A percentile compares a stretch with the other conserved stretches of the same genome.
phyloP scores from a whole-genome alignment of 163 green algal species.

The Prototheca wickerhamii region DNA sequence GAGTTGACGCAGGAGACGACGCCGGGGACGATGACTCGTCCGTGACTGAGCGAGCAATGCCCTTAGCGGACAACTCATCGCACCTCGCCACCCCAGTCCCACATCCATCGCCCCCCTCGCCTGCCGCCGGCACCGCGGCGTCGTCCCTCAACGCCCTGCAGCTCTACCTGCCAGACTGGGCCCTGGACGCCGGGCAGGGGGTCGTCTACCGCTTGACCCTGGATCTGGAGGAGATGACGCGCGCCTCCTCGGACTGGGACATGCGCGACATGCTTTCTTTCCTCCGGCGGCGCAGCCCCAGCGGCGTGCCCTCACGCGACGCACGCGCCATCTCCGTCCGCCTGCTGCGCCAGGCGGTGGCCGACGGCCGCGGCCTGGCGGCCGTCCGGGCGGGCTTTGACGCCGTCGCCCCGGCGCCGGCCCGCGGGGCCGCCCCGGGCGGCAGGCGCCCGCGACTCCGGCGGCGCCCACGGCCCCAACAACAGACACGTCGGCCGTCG shows the following conservation, averaged over 20 bases:
- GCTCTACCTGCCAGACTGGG: slow-evolving; percentile 11
- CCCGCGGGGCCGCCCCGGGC: too few relatives aligned
- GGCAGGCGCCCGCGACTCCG: too few relatives aligned
- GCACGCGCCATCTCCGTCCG: slow-evolving; percentile 12
- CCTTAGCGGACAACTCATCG: too few relatives aligned
- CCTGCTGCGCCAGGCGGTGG: slow-evolving; percentile 8
- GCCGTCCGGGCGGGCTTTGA: too few relatives aligned
- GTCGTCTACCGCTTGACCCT: slow-evolving; percentile 14
- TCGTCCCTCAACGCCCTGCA: slow-evolving; percentile 2
- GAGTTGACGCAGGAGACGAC: too few relatives aligned
- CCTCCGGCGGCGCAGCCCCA: slow-evolving; percentile 11
- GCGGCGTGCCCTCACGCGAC: background rate
- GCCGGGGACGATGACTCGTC: too few relatives aligned
- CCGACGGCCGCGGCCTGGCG: too few relatives aligned
- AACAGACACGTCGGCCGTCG: too few relatives aligned
- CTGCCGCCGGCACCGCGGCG: background rate
- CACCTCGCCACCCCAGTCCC: too few relatives aligned
- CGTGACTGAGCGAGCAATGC: too few relatives aligned
- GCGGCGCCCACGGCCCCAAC: too few relatives aligned
- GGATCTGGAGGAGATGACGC: slow-evolving; percentile 12
- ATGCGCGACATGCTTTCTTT: slow-evolving; percentile 13
- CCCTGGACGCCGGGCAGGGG: slow-evolving; percentile 8
- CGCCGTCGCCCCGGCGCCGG: too few relatives aligned
- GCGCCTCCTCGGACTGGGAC: slow-evolving; percentile 7
- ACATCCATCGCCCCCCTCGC: background rate